A percentile compares a stretch with the other conserved stretches of the same genome.
phyloP scores from a whole-genome alignment of 2,329 filamentous ascomycete genomes.

The Colletotrichum lupini region DNA sequence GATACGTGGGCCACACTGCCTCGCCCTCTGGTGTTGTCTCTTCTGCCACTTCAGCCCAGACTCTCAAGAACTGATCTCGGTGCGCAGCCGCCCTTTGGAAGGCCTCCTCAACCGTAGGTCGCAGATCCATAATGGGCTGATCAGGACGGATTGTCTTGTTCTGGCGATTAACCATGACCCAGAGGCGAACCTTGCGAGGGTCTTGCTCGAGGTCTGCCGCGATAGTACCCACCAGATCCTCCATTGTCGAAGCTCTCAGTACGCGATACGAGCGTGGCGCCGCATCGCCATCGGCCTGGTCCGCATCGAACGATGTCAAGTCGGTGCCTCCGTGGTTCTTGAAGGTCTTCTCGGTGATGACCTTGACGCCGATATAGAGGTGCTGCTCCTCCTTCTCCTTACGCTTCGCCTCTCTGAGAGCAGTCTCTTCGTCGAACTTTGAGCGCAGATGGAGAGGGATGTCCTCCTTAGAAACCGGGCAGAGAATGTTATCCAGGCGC shows the following conservation, averaged over 20 bases:
- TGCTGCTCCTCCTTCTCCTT: slow-evolving; percentile 96
- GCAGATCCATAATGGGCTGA: slow-evolving; percentile 81
- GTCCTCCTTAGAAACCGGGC: slow-evolving; percentile 79
- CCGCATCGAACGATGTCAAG: slow-evolving; percentile 75
- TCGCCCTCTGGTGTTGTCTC: slow-evolving; percentile 75
- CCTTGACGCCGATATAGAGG: slow-evolving; percentile 86
- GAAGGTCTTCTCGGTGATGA: slow-evolving; percentile 87
- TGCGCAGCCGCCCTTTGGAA: slow-evolving; percentile 63
- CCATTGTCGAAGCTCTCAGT: slow-evolving; percentile 78
- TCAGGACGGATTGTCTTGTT: slow-evolving; percentile 97
- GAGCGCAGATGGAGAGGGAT: slow-evolving; percentile 81
- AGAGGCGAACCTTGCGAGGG: slow-evolving; percentile 79
- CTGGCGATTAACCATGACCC: slow-evolving; percentile 98
- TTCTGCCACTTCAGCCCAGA: slow-evolving; percentile 87
- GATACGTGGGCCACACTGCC: slow-evolving; percentile 76
- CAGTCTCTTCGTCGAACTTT: slow-evolving; percentile 83
- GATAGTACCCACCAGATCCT: slow-evolving; percentile 78
- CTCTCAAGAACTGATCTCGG: slow-evolving; percentile 78
- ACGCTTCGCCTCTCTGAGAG: slow-evolving; percentile 77
- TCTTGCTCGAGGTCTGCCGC: slow-evolving; percentile 77
- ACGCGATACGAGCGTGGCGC: slow-evolving; percentile 79
- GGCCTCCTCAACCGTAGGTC: slow-evolving; percentile 81
- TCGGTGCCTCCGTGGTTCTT: slow-evolving; percentile 85
- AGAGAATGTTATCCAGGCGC: slow-evolving; percentile 83
- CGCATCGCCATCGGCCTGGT: slow-evolving; percentile 69